Conservation (phyloP, 1,284 basidiomycete genomes). For the Ganoderma multipileum region DNA sequence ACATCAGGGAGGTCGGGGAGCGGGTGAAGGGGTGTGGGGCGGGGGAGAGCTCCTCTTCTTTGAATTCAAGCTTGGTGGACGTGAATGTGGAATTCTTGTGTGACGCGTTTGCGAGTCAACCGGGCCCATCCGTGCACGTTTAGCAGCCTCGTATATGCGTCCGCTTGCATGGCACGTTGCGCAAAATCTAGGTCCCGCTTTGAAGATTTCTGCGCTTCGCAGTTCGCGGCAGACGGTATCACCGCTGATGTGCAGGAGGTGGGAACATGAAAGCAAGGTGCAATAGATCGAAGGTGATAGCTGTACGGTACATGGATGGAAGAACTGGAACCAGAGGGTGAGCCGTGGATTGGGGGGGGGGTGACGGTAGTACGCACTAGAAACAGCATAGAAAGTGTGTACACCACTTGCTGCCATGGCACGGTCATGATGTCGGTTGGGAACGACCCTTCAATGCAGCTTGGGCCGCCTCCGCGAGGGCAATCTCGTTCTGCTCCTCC, state of each 20-base stretch:
- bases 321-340: background rate
- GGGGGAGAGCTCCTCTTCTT: too few relatives aligned
- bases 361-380: background rate
- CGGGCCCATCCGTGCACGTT: too few relatives aligned
- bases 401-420: background rate
- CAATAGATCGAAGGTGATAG: background rate
- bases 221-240: background rate
- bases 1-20: too few relatives aligned
- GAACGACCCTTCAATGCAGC: conserved; percentile 26
- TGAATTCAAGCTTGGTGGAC: too few relatives aligned
- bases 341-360: background rate
- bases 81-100: too few relatives aligned
- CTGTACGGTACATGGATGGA: background rate
- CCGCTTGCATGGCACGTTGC: background rate
- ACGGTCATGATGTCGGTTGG: conserved; percentile 3
- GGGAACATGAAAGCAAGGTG: background rate
- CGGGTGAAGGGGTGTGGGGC: too few relatives aligned
- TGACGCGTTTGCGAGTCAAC: too few relatives aligned
- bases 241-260: background rate
- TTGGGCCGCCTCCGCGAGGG: conserved; percentile 33
- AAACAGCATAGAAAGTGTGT: background rate
- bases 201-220: too few relatives aligned
- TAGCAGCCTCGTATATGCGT: too few relatives aligned
- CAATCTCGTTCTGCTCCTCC: conserved; percentile 32
- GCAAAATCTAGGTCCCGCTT: background rate